Conservation (phyloP, 257 asterid species). For the Nicotiana tabacum region DNA sequence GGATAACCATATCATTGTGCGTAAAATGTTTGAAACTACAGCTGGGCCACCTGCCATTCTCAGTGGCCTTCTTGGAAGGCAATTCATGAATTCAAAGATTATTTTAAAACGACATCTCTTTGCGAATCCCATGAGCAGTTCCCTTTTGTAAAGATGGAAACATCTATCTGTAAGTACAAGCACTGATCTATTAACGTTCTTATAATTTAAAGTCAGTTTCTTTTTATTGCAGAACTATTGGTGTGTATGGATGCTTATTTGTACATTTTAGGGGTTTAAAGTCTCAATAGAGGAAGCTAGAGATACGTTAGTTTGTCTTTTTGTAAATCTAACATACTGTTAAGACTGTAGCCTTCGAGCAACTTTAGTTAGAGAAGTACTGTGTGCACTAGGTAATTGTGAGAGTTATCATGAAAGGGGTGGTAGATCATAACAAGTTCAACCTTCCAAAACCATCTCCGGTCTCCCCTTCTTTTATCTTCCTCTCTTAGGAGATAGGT, state of each 20-base stretch:
- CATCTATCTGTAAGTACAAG: neutral
- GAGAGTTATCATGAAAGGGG: no score
- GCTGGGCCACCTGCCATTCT: slow-evolving; percentile 62
- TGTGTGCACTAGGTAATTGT: no score
- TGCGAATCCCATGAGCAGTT: slow-evolving; percentile 61
- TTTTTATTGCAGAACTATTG: neutral
- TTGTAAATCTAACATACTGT: no score
- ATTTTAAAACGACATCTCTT: slow-evolving; percentile 48
- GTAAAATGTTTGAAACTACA: slow-evolving; percentile 44
- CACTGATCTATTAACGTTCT: neutral
- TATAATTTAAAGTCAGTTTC: neutral
- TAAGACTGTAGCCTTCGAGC: no score
- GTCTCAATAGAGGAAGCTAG: no score
- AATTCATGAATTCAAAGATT: slow-evolving; percentile 33
- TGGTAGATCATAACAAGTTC: no score
- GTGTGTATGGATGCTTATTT: neutral
- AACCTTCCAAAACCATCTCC: no score
- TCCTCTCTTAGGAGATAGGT: no score
- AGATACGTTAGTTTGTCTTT: no score
- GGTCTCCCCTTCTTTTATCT: no score
- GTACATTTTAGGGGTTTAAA: neutral
- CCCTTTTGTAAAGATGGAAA: slow-evolving; percentile 29
- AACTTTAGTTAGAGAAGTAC: no score
- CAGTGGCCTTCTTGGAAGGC: slow-evolving; percentile 35
- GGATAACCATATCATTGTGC: slow-evolving; percentile 57